These are phyloP conservation scores for Juglanconis sp. DNA, from an alignment of 2,329 filamentous ascomycete species.

Conservation along the genomic window DNA sequence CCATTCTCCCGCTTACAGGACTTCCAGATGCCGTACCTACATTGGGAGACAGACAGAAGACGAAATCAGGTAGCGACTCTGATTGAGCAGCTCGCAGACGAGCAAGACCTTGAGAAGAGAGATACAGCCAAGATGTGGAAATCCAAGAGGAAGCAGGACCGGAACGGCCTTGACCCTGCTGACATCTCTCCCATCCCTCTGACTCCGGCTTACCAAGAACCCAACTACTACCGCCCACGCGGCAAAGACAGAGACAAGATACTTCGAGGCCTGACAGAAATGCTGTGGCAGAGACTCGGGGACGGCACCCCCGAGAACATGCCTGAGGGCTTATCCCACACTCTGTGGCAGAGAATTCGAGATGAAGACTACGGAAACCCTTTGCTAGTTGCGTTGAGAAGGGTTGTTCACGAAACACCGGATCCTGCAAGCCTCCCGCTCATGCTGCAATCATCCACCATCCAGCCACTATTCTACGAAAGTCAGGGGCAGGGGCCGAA, in stretches of 20 bases:
- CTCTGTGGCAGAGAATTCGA: conserved; percentile 5
- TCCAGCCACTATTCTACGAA: not conserved
- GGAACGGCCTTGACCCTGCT: not conserved
- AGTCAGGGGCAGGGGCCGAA: not conserved
- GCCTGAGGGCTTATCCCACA: conserved; percentile 2
- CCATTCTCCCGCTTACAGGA: not conserved
- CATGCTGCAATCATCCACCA: no score
- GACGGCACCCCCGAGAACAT: not conserved
- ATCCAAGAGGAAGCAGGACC: not conserved
- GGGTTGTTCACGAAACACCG: not conserved
- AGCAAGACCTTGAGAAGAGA: conserved; percentile 4
- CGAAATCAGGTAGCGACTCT: conserved; percentile 26
- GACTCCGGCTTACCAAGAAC: not conserved
- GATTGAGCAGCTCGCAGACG: conserved; percentile 24
- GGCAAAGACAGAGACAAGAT: conserved; percentile 2
- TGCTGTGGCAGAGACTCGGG: conserved; percentile 3
- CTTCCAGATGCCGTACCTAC: conserved; percentile 36
- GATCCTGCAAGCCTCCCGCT: no score
- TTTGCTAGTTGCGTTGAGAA: not conserved
- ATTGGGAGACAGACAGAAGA: conserved; percentile 38
- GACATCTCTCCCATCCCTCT: no score
- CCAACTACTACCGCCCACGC: conserved; percentile 6
- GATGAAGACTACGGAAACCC: conserved; percentile 3
- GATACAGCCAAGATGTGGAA: conserved; percentile 6
- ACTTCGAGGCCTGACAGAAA: not conserved